A percentile compares a stretch with the other conserved stretches of the same genome.
Evolutionary conservation across 495 filamentous ascomycete genomes (phyloP).

Genomic region (Tuber brumale): DNA sequence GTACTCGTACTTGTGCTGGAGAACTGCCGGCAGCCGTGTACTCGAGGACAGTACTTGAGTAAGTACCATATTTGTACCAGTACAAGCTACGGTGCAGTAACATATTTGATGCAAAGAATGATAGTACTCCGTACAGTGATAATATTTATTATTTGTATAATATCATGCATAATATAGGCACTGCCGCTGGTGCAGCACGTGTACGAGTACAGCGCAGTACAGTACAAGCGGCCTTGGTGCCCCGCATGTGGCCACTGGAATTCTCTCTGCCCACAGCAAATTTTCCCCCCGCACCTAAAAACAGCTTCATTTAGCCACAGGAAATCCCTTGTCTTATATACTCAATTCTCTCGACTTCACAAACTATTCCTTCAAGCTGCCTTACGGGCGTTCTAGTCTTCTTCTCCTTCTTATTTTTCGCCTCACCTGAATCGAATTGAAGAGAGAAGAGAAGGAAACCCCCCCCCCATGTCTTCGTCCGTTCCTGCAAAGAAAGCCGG

Average conservation of each 20-base stretch:
- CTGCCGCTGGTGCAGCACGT: not conserved
- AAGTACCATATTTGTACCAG: too few relatives aligned
- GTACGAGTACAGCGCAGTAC: not conserved
- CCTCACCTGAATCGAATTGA: not conserved
- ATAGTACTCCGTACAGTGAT: not conserved
- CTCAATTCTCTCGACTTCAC: not conserved
- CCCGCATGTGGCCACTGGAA: not conserved
- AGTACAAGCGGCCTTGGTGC: not conserved
- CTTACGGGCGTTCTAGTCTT: not conserved
- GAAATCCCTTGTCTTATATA: not conserved
- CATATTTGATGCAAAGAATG: too few relatives aligned
- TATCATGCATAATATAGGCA: not conserved
- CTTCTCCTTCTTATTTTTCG: not conserved
- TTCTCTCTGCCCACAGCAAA: not conserved
- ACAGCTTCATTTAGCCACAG: not conserved
- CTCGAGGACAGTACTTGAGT: too few relatives aligned
- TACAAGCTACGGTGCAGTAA: too few relatives aligned
- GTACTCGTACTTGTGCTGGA: too few relatives aligned
- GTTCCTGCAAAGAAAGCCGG: not conserved
- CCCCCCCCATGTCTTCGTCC: not conserved
- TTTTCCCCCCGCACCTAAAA: not conserved
- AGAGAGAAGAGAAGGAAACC: not conserved
- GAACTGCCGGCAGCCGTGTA: too few relatives aligned
- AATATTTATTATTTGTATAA: not conserved
- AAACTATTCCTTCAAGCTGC: not conserved